phyloP scores from a whole-genome alignment of 352 stramenopile species.

The Elongisporangium prolatum region DNA sequence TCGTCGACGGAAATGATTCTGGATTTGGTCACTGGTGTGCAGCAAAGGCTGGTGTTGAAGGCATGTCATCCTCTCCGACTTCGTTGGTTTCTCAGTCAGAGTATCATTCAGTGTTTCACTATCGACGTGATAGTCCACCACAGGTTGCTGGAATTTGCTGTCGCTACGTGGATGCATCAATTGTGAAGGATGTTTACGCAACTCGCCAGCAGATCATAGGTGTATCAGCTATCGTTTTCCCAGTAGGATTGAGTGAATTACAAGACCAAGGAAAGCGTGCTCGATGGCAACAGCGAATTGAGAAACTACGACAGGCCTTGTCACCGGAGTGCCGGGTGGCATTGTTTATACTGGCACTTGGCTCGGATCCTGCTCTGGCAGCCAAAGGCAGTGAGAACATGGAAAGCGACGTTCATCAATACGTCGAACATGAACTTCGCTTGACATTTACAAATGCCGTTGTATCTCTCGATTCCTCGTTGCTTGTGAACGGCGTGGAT shows the following conservation, averaged over 20 bases:
- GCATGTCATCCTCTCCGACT: slow-evolving; percentile 6
- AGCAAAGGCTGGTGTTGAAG: slow-evolving; percentile 41
- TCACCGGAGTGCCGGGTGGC: slow-evolving; percentile 24
- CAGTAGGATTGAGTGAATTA: slow-evolving; percentile 45
- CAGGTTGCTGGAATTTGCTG: slow-evolving; percentile 44
- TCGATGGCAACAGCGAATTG: slow-evolving; percentile 41
- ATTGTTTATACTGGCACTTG: slow-evolving; percentile 39
- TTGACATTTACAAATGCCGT: not conserved
- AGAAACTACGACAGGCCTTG: slow-evolving; percentile 23
- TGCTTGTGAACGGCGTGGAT: not conserved
- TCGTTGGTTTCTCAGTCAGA: slow-evolving; percentile 8
- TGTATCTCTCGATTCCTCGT: not conserved
- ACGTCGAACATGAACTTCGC: not conserved
- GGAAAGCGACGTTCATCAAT: not conserved
- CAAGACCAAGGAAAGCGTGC: slow-evolving; percentile 21
- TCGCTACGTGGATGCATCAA: slow-evolving; percentile 47
- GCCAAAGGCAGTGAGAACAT: not conserved
- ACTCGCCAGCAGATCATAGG: slow-evolving; percentile 28
- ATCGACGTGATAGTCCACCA: not conserved
- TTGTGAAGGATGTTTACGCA: slow-evolving; percentile 7
- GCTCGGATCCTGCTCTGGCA: not conserved
- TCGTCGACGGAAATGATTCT: slow-evolving; percentile 43
- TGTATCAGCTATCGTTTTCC: slow-evolving; percentile 48
- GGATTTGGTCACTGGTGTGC: slow-evolving; percentile 77
- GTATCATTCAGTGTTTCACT: slow-evolving; percentile 15